Evolutionary conservation across 23 red algal genomes (phyloP).

Genomic region (Pyropia yezoensis): DNA sequence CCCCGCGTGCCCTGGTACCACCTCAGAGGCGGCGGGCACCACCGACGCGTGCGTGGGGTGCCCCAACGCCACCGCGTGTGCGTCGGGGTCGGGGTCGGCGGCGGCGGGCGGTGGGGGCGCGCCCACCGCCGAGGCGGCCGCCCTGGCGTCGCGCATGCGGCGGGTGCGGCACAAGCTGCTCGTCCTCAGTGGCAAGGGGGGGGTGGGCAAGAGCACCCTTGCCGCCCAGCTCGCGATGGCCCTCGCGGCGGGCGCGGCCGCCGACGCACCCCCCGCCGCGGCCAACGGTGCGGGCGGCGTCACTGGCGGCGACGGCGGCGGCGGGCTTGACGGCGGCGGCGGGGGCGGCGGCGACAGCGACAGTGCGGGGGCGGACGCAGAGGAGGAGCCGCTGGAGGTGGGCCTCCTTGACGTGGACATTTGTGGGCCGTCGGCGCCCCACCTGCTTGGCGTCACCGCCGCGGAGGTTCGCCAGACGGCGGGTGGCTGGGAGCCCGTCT

Average conservation of each 20-base stretch:
- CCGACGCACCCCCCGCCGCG: too few species aligned
- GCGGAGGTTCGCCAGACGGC: conserved; percentile 78
- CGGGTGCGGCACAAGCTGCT: conserved; percentile 65
- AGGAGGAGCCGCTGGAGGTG: conserved; percentile 21
- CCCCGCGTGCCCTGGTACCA: conserved; percentile 61
- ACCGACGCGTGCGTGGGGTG: conserved; percentile 67
- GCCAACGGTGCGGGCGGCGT: neutral
- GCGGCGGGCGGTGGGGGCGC: neutral
- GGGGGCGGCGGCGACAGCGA: neutral
- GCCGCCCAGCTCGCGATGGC: conserved; percentile 58
- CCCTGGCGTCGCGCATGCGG: conserved; percentile 23
- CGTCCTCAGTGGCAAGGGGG: conserved; percentile 87
- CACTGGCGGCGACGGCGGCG: neutral
- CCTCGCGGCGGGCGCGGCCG: conserved; percentile 4
- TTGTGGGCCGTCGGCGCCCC: conserved; percentile 76
- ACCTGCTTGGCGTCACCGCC: conserved; percentile 61
- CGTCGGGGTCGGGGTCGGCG: conserved; percentile 46
- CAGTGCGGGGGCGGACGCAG: conserved; percentile 1
- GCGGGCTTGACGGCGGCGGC: too few species aligned
- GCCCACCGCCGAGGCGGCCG: conserved; percentile 25
- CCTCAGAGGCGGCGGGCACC: conserved; percentile 53
- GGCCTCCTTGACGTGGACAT: conserved; percentile 91
- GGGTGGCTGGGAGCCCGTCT: conserved; percentile 88
- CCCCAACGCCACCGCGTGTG: conserved; percentile 78
- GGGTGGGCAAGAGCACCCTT: conserved; percentile 87